Percentiles rank a stretch among this genome's conserved stretches.
phyloP scores from a whole-genome alignment of 805 yeast genomes.

The Hanseniaspora mollemarum region DNA sequence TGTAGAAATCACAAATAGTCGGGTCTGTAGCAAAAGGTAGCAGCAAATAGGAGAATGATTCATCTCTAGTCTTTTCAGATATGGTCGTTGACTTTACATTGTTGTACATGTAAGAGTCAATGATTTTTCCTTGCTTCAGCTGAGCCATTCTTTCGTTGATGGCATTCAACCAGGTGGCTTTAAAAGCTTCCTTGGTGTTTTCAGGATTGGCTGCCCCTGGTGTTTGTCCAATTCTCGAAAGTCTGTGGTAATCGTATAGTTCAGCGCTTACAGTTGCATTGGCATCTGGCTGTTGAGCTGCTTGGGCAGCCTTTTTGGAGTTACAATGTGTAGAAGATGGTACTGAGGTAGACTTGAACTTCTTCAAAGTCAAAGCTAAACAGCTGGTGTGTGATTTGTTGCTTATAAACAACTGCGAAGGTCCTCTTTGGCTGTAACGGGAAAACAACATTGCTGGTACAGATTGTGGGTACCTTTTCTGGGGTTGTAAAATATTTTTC shows the following conservation, averaged over 20 bases:
- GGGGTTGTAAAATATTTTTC: background rate
- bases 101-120: constrained; percentile 60
- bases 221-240: constrained; percentile 21
- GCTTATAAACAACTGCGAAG: background rate
- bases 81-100: constrained; percentile 62
- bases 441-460: too few species aligned
- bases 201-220: constrained; percentile 19
- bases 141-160: constrained; percentile 61
- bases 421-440: background rate
- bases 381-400: background rate
- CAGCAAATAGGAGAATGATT: constrained; percentile 57
- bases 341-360: background rate
- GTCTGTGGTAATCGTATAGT: constrained; percentile 40
- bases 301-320: constrained; percentile 1
- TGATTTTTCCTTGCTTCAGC: constrained; percentile 56
- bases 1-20: constrained; percentile 74
- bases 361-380: background rate
- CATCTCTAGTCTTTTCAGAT: constrained; percentile 61
- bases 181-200: constrained; percentile 26
- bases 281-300: constrained; percentile 45
- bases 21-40: constrained; percentile 78
- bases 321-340: constrained; percentile 9
- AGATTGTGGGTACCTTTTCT: too few species aligned
- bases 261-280: constrained; percentile 60
- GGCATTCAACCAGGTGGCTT: constrained; percentile 81